Base-by-base conservation (phyloP, 805 yeast species). In the Wickerhamiella azyma region DNA sequence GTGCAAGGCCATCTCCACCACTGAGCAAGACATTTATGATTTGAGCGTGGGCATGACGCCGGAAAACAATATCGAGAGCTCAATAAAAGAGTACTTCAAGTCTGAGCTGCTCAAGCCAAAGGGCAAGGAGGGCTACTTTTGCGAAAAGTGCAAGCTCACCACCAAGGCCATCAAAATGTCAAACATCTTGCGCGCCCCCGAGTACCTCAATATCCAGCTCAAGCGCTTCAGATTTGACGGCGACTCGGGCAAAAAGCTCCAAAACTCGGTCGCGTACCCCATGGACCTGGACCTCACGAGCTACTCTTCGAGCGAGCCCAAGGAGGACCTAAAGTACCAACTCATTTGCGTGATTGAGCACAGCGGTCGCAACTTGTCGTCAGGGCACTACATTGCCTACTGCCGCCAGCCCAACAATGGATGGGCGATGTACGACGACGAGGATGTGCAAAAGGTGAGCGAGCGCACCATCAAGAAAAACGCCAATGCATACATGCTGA, bases 381-480 rank as follows among this genome's bases (percentile, higher is more conserved):
- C 92, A 2, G 98, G 98, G 3, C 98, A 92, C 63, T 92, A 92
- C 58, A 75, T 86, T 49, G 83, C 94, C 0, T 85, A 84, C 59
- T 84, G 95, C 59, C 75, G 81, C 51, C 96, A 88, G 63, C 94
- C 96, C 1, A 92, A 84, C 63, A 89, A 86, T 1, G 65, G 81
- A 1, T 92, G 97, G 98, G 79, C 85, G 26, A 79, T 85, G 9
- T 92, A 89, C 62, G 97, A 92, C 60, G 98, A 92, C 60, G 98
- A 92, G 57, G 77, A 80, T 57, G 77, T 85, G 53, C 81, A 84
- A 57, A 70, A 69, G 49, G 77, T 84, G 45, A 70, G 79, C 30
- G 92, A 84, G 56, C 70, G 75, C 47, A 77, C 74, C 39, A 95
- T 85, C 2, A 67, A 85, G 52, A 75, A 76, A 53, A 94, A 89